Base-by-base conservation (phyloP, 106 monocot genomes). In the Agapanthus africanus region DNA sequence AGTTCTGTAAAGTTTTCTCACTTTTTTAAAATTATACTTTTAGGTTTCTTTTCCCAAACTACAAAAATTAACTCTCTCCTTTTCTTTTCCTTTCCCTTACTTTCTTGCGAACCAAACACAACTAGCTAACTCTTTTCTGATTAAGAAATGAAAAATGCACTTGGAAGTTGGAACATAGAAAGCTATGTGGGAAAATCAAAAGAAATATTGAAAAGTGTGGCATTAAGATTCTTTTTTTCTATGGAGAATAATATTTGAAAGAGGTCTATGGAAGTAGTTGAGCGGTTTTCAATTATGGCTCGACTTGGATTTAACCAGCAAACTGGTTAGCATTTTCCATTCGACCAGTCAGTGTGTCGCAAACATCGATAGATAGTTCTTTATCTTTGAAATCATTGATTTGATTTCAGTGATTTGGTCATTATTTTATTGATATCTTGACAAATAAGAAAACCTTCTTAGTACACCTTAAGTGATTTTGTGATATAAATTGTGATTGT, bases 121-220 rank as follows among this genome's bases (percentile, higher is more conserved):
- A n/a, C n/a, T n/a, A n/a, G n/a, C n/a, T n/a, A n/a, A n/a, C n/a
- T n/a, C n/a, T n/a, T 2, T 46, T 46, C 9, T 67, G 26, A 28
- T 46, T 32, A 50, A 32, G 34, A 5, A 39, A 42, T 15, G 50
- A 50, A 49, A 49, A 50, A 39, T 23, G 23, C 23, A 39, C 11
- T 37, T 64, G 39, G n/a, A n/a, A n/a, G n/a, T n/a, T n/a, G n/a
- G 61, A 23, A 64, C 38, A 38, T 39, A 23, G 7, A 68, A 50
- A 32, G 34, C 15, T 50, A 47, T 49, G 33, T 49, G 21, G 68
- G 7, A 39, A 23, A 37, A 7, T 39, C 23, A 4, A 34, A 61
- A 61, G 13, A 11, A 34, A 15, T 61, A 23, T 61, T 61, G 35
- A 19, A 59, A 59, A 4, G 35, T 36, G 59, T 61, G 16, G 34